These are phyloP conservation scores for Geotrichum klebahnii DNA, from an alignment of 1,139 yeast genomes.

Conservation along the genomic window DNA sequence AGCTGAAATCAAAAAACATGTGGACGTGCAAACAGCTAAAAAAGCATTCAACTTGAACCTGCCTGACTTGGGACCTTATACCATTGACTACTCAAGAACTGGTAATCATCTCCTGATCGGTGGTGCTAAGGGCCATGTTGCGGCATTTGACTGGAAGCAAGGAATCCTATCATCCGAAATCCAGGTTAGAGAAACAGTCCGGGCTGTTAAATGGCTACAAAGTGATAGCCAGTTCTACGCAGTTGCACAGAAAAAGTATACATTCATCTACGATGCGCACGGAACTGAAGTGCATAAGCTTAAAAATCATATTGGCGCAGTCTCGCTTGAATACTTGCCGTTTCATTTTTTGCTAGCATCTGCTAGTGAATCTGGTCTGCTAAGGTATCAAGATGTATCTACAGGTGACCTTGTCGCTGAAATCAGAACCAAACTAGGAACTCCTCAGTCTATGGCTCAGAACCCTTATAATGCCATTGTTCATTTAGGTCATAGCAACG, in stretches of 20 bases:
- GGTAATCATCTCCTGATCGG: conserved; percentile 83
- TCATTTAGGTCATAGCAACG: conserved; percentile 91
- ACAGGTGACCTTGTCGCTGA: conserved; percentile 87
- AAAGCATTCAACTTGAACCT: conserved; percentile 73
- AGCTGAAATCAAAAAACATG: conserved; percentile 70
- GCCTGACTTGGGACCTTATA: conserved; percentile 82
- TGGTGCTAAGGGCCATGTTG: conserved; percentile 91
- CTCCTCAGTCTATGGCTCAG: conserved; percentile 80
- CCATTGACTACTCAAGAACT: conserved; percentile 73
- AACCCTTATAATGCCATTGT: conserved; percentile 95
- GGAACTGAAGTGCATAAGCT: conserved; percentile 91
- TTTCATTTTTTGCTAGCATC: conserved; percentile 85
- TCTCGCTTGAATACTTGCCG: conserved; percentile 80
- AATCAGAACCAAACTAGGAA: conserved; percentile 80
- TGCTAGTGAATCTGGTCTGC: conserved; percentile 81
- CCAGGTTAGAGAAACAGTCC: conserved; percentile 80
- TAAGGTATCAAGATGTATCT: conserved; percentile 91
- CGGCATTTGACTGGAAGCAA: conserved; percentile 92
- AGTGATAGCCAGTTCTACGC: conserved; percentile 86
- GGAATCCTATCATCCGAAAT: conserved; percentile 80
- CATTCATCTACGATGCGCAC: conserved; percentile 83
- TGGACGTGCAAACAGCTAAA: conserved; percentile 64
- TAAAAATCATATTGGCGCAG: conserved; percentile 83
- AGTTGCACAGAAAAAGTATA: conserved; percentile 92
- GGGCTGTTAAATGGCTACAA: conserved; percentile 85